These are phyloP conservation scores for Diplotaxis tenuifolia DNA, from an alignment of 345 rosid species.

Conservation along the genomic window DNA sequence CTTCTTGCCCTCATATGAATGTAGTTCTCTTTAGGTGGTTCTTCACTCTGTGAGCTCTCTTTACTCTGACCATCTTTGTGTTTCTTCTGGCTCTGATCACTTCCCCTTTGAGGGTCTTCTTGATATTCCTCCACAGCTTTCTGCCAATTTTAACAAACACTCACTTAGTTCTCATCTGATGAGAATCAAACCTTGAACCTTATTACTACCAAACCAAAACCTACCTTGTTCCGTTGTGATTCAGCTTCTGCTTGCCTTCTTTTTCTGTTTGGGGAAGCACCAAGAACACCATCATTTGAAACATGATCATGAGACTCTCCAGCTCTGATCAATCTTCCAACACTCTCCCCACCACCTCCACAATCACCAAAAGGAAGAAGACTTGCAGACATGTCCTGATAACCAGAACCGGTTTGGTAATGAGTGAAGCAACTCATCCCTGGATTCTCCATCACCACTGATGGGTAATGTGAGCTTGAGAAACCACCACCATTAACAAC, in stretches of 20 bases:
- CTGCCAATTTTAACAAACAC: slow-evolving; percentile 25
- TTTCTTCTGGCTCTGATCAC: slow-evolving; percentile 64
- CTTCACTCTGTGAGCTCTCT: slow-evolving; percentile 18
- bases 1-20: slow-evolving; percentile 92
- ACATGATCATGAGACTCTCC: slow-evolving; percentile 38
- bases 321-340: slow-evolving; percentile 41
- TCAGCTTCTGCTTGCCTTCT: slow-evolving; percentile 56
- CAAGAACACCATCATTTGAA: slow-evolving; percentile 47
- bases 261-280: slow-evolving; percentile 52
- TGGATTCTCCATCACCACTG: slow-evolving; percentile 56
- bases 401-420: slow-evolving; percentile 47
- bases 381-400: slow-evolving; percentile 51
- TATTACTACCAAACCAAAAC: slow-evolving; percentile 12
- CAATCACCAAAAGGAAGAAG: slow-evolving; percentile 56
- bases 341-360: slow-evolving; percentile 37
- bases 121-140: slow-evolving; percentile 51
- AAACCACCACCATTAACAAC: slow-evolving; percentile 48
- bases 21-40: slow-evolving; percentile 31
- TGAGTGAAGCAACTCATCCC: slow-evolving; percentile 53
- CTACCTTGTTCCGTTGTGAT: slow-evolving; percentile 61
- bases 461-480: slow-evolving; percentile 48
- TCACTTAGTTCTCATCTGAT: slow-evolving; percentile 30
- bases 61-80: slow-evolving; percentile 48
- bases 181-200: slow-evolving; percentile 8
- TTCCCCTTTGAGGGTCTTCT: slow-evolving; percentile 45